These are phyloP conservation scores for Cucumis cinereus DNA, from an alignment of 306 rosid genomes.

Conservation along the genomic window DNA sequence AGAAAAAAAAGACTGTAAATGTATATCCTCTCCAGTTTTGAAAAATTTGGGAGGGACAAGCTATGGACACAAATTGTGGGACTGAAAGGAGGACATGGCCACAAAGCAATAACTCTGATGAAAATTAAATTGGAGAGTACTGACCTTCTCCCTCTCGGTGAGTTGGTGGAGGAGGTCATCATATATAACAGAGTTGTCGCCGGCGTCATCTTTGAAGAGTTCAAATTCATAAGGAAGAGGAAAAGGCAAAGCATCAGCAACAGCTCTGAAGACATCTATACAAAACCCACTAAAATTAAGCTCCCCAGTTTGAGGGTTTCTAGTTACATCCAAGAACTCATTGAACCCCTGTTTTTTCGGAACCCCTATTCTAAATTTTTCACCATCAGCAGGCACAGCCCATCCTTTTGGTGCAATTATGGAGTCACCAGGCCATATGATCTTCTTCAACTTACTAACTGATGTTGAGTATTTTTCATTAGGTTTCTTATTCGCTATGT, in stretches of 20 bases:
- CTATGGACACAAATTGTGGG: background rate
- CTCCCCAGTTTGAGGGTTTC: background rate
- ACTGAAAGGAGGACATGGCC: background rate
- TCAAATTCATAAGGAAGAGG: constrained; percentile 9
- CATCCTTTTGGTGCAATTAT: constrained; percentile 15
- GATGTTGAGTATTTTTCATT: background rate
- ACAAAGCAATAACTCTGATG: background rate
- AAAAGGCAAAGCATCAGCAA: constrained; percentile 13
- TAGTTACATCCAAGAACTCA: constrained; percentile 13
- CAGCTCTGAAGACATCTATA: constrained; percentile 17
- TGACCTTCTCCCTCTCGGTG: background rate
- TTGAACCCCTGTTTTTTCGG: constrained; percentile 11
- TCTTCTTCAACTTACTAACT: constrained; percentile 3
- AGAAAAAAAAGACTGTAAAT: background rate
- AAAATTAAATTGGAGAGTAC: background rate
- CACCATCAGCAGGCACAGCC: constrained; percentile 14
- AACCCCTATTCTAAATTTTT: constrained; percentile 23
- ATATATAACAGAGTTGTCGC: constrained; percentile 4
- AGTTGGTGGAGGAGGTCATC: constrained; percentile 12
- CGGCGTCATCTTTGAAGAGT: background rate
- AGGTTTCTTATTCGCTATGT: background rate
- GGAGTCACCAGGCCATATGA: constrained; percentile 30
- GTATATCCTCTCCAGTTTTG: background rate
- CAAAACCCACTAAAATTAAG: constrained; percentile 13
- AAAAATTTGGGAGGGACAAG: background rate